A percentile compares a stretch with the other conserved stretches of the same genome.
These are phyloP conservation scores for Camelina neglecta DNA, from an alignment of 345 rosid genomes.

Conservation along the genomic window DNA sequence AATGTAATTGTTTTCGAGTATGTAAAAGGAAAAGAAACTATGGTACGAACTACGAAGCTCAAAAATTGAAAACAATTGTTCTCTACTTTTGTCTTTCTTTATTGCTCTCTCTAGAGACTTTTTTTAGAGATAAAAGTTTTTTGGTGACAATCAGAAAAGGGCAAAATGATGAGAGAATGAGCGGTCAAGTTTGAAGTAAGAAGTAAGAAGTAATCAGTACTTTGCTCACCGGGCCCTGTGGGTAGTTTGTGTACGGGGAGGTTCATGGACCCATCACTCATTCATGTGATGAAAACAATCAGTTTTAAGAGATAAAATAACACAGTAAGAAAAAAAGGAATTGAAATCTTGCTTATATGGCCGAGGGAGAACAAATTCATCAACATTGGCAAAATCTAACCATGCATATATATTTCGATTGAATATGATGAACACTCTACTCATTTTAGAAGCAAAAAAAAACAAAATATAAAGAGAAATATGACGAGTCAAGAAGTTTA, in stretches of 20 bases:
- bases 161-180: slow-evolving; percentile 35
- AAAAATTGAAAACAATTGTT: not conserved
- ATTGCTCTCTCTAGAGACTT: not conserved
- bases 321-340: no score
- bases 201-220: slow-evolving; percentile 22
- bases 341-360: no score
- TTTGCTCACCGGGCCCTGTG: slow-evolving; percentile 20
- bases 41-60: slow-evolving; percentile 27
- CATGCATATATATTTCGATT: not conserved
- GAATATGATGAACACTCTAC: not conserved
- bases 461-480: not conserved
- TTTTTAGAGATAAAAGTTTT: not conserved
- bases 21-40: slow-evolving; percentile 27
- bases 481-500: not conserved
- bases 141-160: slow-evolving; percentile 12
- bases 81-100: not conserved
- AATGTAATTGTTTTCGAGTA: slow-evolving; percentile 22
- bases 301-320: no score
- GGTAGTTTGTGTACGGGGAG: slow-evolving; percentile 23
- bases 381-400: not conserved
- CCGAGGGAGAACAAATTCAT: not conserved
- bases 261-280: slow-evolving; percentile 30
- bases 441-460: not conserved
- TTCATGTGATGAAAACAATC: no score
- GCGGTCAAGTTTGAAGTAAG: slow-evolving; percentile 32